phyloP scores from a whole-genome alignment of 1,284 basidiomycete genomes.

The Cutaneotrichosporon cutaneum region DNA sequence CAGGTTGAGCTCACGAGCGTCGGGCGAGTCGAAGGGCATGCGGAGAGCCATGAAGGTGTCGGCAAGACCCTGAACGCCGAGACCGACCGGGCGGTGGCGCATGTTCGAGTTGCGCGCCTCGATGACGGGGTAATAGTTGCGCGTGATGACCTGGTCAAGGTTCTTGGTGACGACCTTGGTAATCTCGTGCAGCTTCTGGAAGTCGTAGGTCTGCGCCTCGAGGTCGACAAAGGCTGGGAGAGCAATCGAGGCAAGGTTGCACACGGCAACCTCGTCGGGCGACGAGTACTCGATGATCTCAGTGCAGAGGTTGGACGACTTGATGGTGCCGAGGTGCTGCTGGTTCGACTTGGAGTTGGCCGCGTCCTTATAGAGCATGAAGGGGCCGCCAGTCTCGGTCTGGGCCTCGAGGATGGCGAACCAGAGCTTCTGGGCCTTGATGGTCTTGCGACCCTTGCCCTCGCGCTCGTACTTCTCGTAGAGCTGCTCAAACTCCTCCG shows the following conservation, averaged over 20 bases:
- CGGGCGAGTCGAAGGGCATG: conserved; percentile 89
- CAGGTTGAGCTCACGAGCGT: conserved; percentile 84
- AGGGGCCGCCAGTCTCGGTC: conserved; percentile 96
- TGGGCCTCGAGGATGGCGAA: conserved; percentile 96
- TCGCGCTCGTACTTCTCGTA: conserved; percentile 90
- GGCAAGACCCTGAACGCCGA: conserved; percentile 97
- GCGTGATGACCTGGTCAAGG: conserved; percentile 63
- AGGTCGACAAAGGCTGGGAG: conserved; percentile 81
- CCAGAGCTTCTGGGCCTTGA: conserved; percentile 98
- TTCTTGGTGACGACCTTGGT: conserved; percentile 90
- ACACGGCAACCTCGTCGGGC: conserved; percentile 97
- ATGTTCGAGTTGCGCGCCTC: conserved; percentile 92
- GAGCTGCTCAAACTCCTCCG: conserved; percentile 85
- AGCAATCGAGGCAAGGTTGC: conserved; percentile 96
- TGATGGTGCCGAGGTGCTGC: conserved; percentile 98
- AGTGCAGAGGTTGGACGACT: conserved; percentile 98
- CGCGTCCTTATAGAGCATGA: conserved; percentile 97
- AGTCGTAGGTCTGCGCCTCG: conserved; percentile 66
- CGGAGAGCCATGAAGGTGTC: conserved; percentile 98
- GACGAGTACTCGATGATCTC: conserved; percentile 99
- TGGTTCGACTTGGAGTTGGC: conserved; percentile 96
- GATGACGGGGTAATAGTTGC: conserved; percentile 75
- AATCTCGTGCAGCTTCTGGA: conserved; percentile 91
- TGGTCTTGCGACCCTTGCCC: conserved; percentile 77
- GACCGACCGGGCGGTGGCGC: conserved; percentile 95